Conservation (phyloP, 2,329 filamentous ascomycete species). For the Calonectria hawksworthii region DNA sequence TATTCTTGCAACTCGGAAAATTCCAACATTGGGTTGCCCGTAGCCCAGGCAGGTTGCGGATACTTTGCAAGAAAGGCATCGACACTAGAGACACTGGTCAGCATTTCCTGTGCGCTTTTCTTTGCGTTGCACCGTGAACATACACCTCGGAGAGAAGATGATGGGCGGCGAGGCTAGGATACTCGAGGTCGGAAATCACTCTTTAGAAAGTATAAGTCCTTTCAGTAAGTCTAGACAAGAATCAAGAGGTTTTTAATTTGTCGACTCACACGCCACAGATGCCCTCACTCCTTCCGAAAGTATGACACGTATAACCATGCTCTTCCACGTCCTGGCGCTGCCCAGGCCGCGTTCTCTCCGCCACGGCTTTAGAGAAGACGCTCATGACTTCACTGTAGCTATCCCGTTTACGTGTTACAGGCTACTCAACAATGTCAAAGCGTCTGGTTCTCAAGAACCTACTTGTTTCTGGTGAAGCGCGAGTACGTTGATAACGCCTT, state of each 20-base stretch:
- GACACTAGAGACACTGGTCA: constrained; percentile 52
- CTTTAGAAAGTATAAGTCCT: neutral
- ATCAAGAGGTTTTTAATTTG: neutral
- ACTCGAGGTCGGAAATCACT: constrained; percentile 82
- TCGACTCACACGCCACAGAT: constrained; percentile 71
- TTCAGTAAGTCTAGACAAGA: neutral
- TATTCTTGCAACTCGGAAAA: constrained; percentile 87
- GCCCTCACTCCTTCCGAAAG: constrained; percentile 80
- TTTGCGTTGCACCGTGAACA: too few species aligned
- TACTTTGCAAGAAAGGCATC: constrained; percentile 88
- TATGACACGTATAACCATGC: constrained; percentile 84
- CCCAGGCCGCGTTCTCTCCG: constrained; percentile 83
- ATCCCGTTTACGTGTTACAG: neutral
- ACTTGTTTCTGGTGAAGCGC: constrained; percentile 82
- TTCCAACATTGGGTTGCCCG: constrained; percentile 65
- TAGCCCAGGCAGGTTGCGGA: constrained; percentile 78
- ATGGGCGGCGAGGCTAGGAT: constrained; percentile 84
- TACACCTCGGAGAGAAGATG: constrained; percentile 84
- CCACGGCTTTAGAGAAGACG: constrained; percentile 87
- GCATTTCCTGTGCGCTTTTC: too few species aligned
- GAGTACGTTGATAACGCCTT: constrained; percentile 84
- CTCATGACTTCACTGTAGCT: constrained; percentile 78
- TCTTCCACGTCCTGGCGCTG: constrained; percentile 89
- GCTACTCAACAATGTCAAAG: constrained; percentile 5
- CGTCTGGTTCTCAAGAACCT: constrained; percentile 43